phyloP scores from a whole-genome alignment of 495 filamentous ascomycete genomes.

The Glutinoglossum americanum region DNA sequence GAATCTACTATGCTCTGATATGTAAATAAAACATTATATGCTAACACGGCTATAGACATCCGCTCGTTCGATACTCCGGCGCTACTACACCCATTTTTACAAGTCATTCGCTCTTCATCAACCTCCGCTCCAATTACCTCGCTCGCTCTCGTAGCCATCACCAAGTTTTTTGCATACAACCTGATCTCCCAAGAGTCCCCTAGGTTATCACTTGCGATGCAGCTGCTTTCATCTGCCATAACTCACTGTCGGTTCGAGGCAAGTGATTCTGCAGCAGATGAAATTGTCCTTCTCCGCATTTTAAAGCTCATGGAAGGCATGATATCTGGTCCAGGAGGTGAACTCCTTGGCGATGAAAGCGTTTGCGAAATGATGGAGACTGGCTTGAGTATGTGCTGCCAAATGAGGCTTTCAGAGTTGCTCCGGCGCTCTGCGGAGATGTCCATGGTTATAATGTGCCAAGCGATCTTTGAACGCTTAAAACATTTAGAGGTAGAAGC shows the following conservation, averaged over 20 bases:
- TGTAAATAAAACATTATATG: neutral
- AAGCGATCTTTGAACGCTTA: slow-evolving; percentile 83
- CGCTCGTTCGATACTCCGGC: slow-evolving; percentile 73
- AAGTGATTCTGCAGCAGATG: slow-evolving; percentile 80
- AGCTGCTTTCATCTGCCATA: slow-evolving; percentile 78
- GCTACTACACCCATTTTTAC: slow-evolving; percentile 83
- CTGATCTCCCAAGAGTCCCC: slow-evolving; percentile 69
- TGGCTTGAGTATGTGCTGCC: slow-evolving; percentile 91
- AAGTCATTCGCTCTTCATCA: slow-evolving; percentile 90
- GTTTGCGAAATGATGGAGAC: slow-evolving; percentile 99
- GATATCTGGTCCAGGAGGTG: slow-evolving; percentile 78
- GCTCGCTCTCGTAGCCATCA: slow-evolving; percentile 81
- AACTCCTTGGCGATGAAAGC: slow-evolving; percentile 82
- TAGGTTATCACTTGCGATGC: slow-evolving; percentile 76
- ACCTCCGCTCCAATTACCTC: slow-evolving; percentile 93
- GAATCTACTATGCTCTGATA: slow-evolving; percentile 18
- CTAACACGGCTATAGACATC: slow-evolving; percentile 39
- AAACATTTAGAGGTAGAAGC: slow-evolving; percentile 61
- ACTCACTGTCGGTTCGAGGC: slow-evolving; percentile 97
- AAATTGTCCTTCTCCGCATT: slow-evolving; percentile 83
- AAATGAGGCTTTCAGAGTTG: slow-evolving; percentile 76
- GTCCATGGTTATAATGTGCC: slow-evolving; percentile 96
- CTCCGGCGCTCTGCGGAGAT: slow-evolving; percentile 83
- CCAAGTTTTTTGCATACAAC: slow-evolving; percentile 91
- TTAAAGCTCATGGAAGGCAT: slow-evolving; percentile 96